Evolutionary conservation across 148 eudicot species (phyloP).

Genomic region (Drosera capensis): DNA sequence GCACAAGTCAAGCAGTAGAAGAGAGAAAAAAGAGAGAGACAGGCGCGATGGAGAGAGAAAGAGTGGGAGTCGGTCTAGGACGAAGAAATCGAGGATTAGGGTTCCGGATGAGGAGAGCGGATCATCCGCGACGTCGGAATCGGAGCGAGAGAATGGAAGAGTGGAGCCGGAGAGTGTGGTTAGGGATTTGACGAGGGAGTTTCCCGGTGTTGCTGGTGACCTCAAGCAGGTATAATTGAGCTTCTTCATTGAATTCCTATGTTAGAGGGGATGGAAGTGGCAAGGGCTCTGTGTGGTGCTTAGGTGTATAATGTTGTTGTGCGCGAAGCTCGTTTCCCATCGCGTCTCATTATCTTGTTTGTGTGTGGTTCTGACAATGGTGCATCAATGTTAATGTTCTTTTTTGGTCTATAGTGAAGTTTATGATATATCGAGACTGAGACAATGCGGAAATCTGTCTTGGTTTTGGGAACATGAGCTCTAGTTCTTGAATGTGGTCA

Average conservation of each 20-base stretch:
- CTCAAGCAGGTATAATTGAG: constrained; percentile 26
- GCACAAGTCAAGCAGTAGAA: constrained; percentile 19
- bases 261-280: background rate
- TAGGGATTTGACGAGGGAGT: constrained; percentile 38
- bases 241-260: background rate
- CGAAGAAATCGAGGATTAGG: constrained; percentile 21
- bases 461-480: too few species aligned
- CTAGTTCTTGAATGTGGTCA: background rate
- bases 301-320: background rate
- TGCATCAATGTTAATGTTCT: too few species aligned
- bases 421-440: too few species aligned
- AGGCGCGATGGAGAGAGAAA: constrained; percentile 20
- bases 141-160: constrained; percentile 7
- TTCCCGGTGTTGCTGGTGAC: constrained; percentile 66
- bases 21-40: constrained; percentile 16
- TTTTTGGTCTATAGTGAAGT: too few species aligned
- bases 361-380: too few species aligned
- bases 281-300: background rate
- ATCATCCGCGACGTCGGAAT: constrained; percentile 10
- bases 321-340: too few species aligned
- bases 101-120: constrained; percentile 24
- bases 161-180: constrained; percentile 26
- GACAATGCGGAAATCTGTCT: too few species aligned
- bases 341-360: too few species aligned
- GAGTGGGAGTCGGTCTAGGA: constrained; percentile 11